phyloP scores from a whole-genome alignment of 345 rosid genomes.

The Cochlearia excelsa region DNA sequence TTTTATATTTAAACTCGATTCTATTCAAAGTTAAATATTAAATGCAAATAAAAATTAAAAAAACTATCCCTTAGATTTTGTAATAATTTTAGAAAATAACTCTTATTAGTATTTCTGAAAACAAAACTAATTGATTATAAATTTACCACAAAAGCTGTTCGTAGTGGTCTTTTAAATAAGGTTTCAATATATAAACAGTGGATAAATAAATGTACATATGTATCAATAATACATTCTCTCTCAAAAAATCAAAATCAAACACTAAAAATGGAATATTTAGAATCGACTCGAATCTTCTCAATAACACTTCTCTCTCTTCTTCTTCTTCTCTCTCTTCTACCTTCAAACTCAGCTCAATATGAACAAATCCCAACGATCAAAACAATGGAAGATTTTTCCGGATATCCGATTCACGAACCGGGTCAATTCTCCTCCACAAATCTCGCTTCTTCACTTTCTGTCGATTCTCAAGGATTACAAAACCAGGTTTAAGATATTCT shows the following conservation, averaged over 20 bases:
- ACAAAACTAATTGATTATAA: not conserved
- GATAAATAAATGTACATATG: not conserved
- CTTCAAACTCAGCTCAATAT: constrained; percentile 40
- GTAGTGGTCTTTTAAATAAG: too few relatives aligned
- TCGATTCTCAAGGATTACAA: constrained; percentile 53
- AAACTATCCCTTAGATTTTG: too few relatives aligned
- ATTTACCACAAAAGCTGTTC: too few relatives aligned
- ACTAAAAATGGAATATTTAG: constrained; percentile 30
- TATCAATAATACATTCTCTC: not conserved
- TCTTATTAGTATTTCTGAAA: not conserved
- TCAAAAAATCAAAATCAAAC: constrained; percentile 28
- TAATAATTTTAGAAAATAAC: too few relatives aligned
- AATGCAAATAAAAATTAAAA: too few relatives aligned
- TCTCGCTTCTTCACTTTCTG: constrained; percentile 52
- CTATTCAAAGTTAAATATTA: too few relatives aligned
- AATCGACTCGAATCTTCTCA: constrained; percentile 22
- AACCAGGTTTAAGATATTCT: constrained; percentile 49
- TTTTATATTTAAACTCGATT: too few relatives aligned
- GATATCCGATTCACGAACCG: constrained; percentile 69
- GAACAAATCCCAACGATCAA: constrained; percentile 53
- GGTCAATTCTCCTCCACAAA: constrained; percentile 28
- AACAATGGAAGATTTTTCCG: constrained; percentile 88
- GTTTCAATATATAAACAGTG: not conserved
- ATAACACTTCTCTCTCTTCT: constrained; percentile 25
- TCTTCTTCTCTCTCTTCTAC: constrained; percentile 17